These are phyloP conservation scores for Francoa sonchifolia DNA, from an alignment of 441 rosid genomes.

Conservation along the genomic window DNA sequence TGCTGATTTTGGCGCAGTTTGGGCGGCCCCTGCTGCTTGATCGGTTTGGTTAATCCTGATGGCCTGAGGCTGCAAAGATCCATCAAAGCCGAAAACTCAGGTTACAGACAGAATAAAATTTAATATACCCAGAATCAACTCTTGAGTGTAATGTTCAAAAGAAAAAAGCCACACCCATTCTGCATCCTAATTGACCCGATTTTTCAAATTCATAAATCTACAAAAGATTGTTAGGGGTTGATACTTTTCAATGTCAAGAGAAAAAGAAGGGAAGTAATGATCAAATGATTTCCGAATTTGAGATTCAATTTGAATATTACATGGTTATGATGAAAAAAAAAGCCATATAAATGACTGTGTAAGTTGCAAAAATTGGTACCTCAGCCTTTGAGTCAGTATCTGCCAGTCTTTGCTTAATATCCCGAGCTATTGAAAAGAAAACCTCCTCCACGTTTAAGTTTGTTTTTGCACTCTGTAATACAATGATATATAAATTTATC, in stretches of 20 bases:
- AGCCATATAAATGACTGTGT: too few species aligned
- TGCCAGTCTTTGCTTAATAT: constrained; percentile 75
- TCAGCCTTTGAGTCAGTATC: constrained; percentile 56
- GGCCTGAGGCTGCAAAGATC: constrained; percentile 56
- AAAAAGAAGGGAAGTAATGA: too few species aligned
- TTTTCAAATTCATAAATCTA: too few species aligned
- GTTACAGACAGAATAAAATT: background rate
- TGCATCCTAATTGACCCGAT: background rate
- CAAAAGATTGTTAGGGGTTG: too few species aligned
- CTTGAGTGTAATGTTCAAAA: background rate
- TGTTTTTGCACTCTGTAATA: constrained; percentile 70
- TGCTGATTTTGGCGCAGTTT: constrained; percentile 56
- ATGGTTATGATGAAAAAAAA: too few species aligned
- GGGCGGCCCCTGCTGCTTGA: constrained; percentile 40
- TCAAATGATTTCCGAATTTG: background rate
- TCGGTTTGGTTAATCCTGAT: constrained; percentile 80
- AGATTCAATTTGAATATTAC: too few species aligned
- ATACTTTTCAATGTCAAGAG: too few species aligned
- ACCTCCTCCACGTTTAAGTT: constrained; percentile 82
- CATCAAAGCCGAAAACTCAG: constrained; percentile 1
- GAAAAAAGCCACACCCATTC: background rate
- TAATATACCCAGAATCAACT: too few species aligned
- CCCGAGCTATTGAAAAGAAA: constrained; percentile 81
- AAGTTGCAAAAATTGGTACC: too few species aligned
- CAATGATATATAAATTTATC: background rate